phyloP scores from a whole-genome alignment of 148 eudicot genomes.

The Rhododendron griersonianum region DNA sequence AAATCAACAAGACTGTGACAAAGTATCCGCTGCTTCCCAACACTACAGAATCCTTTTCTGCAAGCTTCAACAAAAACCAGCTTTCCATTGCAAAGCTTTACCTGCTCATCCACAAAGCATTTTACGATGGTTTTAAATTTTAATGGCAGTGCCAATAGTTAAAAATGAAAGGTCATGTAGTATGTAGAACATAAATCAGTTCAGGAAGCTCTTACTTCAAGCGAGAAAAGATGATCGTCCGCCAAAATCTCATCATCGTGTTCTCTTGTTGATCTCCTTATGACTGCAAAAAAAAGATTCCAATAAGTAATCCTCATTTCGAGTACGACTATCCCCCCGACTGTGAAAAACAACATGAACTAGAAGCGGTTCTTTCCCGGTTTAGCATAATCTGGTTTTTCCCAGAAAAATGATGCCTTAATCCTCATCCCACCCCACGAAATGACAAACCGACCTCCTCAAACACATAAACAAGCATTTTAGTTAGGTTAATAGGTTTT shows the following conservation, averaged over 20 bases:
- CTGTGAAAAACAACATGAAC: background rate
- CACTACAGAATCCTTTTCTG: slow-evolving; percentile 69
- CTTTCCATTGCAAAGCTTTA: slow-evolving; percentile 95
- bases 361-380: background rate
- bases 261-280: slow-evolving; percentile 54
- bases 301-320: background rate
- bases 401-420: background rate
- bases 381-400: background rate
- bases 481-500: background rate
- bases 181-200: background rate
- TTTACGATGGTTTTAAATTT: slow-evolving; percentile 10
- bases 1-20: slow-evolving; percentile 92
- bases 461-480: background rate
- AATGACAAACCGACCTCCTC: background rate
- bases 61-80: slow-evolving; percentile 72
- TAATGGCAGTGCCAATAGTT: background rate
- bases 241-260: slow-evolving; percentile 44
- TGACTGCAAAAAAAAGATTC: slow-evolving; percentile 39
- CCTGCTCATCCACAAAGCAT: slow-evolving; percentile 38
- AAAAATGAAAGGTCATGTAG: background rate
- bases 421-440: background rate
- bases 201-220: slow-evolving; percentile 54
- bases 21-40: slow-evolving; percentile 82
- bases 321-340: background rate
- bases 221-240: slow-evolving; percentile 73